Evolutionary conservation across 495 filamentous ascomycete species (phyloP).

Genomic region (Aspergillus biplanus): DNA sequence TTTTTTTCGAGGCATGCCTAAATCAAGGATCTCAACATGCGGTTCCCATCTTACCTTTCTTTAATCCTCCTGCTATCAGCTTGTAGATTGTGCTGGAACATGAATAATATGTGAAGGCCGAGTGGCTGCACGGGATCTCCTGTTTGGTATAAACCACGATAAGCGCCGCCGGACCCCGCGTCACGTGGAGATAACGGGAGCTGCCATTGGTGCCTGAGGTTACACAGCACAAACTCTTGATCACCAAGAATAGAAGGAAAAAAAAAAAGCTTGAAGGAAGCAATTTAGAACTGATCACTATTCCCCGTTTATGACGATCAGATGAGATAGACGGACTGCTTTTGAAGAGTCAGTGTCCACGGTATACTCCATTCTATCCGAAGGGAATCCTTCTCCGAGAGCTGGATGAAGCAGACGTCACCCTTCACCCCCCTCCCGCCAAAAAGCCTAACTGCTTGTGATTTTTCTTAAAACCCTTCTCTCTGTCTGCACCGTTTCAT

Average conservation of each 20-base stretch:
- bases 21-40: too few relatives aligned
- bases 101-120: neutral
- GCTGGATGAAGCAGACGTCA: neutral
- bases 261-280: neutral
- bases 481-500: constrained; percentile 18
- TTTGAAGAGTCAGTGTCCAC: too few relatives aligned
- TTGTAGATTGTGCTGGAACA: neutral
- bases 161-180: constrained; percentile 22
- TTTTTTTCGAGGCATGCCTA: neutral
- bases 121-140: neutral
- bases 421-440: neutral
- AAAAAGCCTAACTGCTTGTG: constrained; percentile 6
- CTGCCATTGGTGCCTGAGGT: constrained; percentile 23
- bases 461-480: constrained; percentile 13
- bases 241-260: neutral
- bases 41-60: too few relatives aligned
- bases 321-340: too few relatives aligned
- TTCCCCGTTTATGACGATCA: too few relatives aligned
- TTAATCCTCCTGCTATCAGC: neutral
- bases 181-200: constrained; percentile 27
- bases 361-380: too few relatives aligned
- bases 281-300: neutral
- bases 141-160: constrained; percentile 10
- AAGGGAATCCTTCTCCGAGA: neutral
- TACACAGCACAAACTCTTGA: neutral